A percentile compares a stretch with the other conserved stretches of the same genome.
These are phyloP conservation scores for Parmelia sp. DNA, from an alignment of 495 filamentous ascomycete genomes.

Conservation along the genomic window DNA sequence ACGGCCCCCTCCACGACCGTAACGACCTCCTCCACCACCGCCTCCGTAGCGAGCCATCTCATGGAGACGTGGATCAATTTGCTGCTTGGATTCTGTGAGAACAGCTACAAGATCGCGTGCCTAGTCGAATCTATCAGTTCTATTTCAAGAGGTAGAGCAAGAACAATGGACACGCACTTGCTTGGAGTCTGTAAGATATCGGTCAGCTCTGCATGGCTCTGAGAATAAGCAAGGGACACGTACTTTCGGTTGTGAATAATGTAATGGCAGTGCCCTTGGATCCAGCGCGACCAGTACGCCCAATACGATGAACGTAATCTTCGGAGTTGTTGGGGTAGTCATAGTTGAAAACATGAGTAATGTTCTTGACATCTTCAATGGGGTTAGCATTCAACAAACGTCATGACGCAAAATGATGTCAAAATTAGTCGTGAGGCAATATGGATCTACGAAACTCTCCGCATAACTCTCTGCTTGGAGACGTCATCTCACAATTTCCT, in stretches of 20 bases:
- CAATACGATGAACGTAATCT: conserved; percentile 97
- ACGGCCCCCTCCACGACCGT: conserved; percentile 58
- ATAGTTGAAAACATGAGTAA: conserved; percentile 99
- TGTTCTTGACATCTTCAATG: conserved; percentile 97
- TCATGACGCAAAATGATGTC: conserved; percentile 8
- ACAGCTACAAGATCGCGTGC: conserved; percentile 91
- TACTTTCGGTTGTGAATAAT: conserved; percentile 97
- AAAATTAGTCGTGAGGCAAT: conserved; percentile 48
- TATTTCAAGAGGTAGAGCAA: not conserved
- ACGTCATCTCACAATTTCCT: conserved; percentile 43
- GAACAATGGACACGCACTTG: conserved; percentile 33
- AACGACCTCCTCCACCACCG: conserved; percentile 68
- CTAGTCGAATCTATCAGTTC: conserved; percentile 34
- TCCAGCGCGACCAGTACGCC: conserved; percentile 86
- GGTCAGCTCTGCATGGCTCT: conserved; percentile 31
- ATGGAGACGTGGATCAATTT: conserved; percentile 88
- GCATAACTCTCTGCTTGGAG: conserved; percentile 54
- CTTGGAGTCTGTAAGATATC: conserved; percentile 66
- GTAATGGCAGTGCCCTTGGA: conserved; percentile 86
- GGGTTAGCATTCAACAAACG: conserved; percentile 70
- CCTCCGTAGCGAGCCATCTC: conserved; percentile 94
- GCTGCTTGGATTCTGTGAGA: conserved; percentile 94
- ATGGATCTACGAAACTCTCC: conserved; percentile 64
- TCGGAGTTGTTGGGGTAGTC: conserved; percentile 99
- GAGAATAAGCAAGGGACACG: conserved; percentile 35